Base-by-base conservation (phyloP, 2,329 filamentous ascomycete genomes). In the Boeremia lycopersici region DNA sequence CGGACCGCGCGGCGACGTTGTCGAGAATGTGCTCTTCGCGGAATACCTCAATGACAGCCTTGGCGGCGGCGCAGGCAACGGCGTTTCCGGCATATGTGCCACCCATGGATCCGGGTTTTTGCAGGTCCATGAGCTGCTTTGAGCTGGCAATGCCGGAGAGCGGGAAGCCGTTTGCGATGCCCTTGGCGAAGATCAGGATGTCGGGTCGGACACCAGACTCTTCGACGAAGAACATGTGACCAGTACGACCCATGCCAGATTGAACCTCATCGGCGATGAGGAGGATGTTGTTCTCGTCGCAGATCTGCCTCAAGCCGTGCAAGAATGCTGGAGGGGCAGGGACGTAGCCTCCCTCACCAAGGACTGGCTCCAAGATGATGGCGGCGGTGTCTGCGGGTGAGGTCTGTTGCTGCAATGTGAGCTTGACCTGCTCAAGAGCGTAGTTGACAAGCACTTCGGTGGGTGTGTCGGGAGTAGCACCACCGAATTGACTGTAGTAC, bases 231-330 rank as follows among this genome's bases (percentile, higher is more conserved):
- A 77, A 79, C 72, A 78, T 76, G 36, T 75, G 74, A 17, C 77
- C 77, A 1, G 77, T 79, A 28, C 77, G 70, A 2, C 77, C 77
- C 59, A 76, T 78, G 8, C 77, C 77, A 28, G 65, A 76, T 48
- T 79, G 77, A 2, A 79, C 77, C 51, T 79, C 77, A 49, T 79
- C 77, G 11, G 63, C 62, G 4, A 79, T 75, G 6, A 79, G 68
- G 2, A 79, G 72, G 41, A 79, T 78, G 35, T 73, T 72, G 65
- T 79, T 67, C 58, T 76, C 74, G 50, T 78, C 75, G 53, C 77
- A 79, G 17, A 78, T 74, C 52, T 77, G 69, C 4, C 76, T 67
- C 10, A 79, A 62, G 9, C 69, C 71, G 2, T 70, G 62, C 6
- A 79, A 44, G 48, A 69, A 70, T 8, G 53, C 62, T 1, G 67